A percentile compares a stretch with the other conserved stretches of the same genome.
These are phyloP conservation scores for Aphanomyces astaci DNA, from an alignment of 352 stramenopile genomes.

Conservation along the genomic window DNA sequence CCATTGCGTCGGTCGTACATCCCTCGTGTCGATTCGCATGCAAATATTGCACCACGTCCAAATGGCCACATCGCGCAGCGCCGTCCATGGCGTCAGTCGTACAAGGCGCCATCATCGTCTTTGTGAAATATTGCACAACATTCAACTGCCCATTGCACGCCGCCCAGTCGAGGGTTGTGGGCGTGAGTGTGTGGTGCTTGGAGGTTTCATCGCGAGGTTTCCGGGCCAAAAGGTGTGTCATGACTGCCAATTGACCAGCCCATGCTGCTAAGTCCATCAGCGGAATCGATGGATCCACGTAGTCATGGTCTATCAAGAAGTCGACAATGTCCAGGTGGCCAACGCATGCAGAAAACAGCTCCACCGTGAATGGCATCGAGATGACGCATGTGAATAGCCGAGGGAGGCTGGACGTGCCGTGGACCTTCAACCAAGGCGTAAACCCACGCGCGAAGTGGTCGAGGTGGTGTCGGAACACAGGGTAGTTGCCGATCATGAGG, in stretches of 20 bases:
- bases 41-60: conserved; percentile 6
- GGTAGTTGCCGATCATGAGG: conserved; percentile 5
- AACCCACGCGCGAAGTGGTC: background rate
- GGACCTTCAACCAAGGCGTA: background rate
- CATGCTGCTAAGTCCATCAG: conserved; percentile 5
- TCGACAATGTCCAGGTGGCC: background rate
- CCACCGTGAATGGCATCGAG: background rate
- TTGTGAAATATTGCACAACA: conserved; percentile 1
- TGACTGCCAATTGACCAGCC: background rate
- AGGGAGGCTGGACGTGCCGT: background rate
- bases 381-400: background rate
- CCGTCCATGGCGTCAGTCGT: conserved; percentile 4
- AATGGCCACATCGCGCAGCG: conserved; percentile 2
- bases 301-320: background rate
- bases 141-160: background rate
- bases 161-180: conserved; percentile 10
- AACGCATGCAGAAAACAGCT: background rate
- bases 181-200: background rate
- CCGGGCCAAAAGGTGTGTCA: background rate
- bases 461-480: background rate
- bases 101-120: background rate
- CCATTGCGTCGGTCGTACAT: conserved; percentile 21
- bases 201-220: background rate
- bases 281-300: background rate
- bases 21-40: background rate